Base-by-base conservation (phyloP, 139 green algal genomes). In the Zygnema cylindricum region DNA sequence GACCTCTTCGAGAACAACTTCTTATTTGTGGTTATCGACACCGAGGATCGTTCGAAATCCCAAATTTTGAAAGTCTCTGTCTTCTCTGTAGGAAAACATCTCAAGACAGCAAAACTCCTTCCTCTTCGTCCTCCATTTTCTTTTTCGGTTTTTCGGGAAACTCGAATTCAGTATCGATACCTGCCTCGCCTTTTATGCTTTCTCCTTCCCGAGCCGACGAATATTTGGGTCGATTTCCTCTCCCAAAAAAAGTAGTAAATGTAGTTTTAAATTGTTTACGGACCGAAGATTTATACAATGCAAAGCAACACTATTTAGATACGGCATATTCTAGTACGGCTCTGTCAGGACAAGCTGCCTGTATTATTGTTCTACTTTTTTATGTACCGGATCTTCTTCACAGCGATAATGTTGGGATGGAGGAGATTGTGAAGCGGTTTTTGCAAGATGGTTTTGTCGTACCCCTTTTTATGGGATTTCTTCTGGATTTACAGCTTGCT, bases 231-330 rank as follows among this genome's bases (percentile, higher is more conserved):
- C 77, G 77, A 38, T 85, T 85, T 41, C 77, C 77, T 16, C 77
- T 85, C 11, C 77, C 77, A 3, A 43, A 54, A 11, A 49, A 41
- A 3, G 7, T 77, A 23, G 49, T 85, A 39, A 43, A 77, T 3
- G 7, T 85, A 23, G 49, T 41, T 23, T 39, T 85, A 11, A 11
- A 7, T 25, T 54, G 77, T 43, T 54, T 85, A 54, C 77, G 16
- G 11, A 85, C 77, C 7, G 77, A 41, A 39, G 77, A 85, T 41
- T 23, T 85, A 43, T 85, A 85, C 77, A 38, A 77, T 39, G 43
- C 33, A 38, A 11, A 11, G 43, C 42, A 41, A 16, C 77, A 85
- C 11, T 85, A 41, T 11, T 54, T 54, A 25, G 77, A 85, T 25
- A 25, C 77, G 11, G 7, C 42, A 3, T 54, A 85, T 16, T 25